Evolutionary conservation across 2,329 filamentous ascomycete genomes (phyloP), one percentile per base, ranked within the genome.

Genomic region (Penicillium capsulatum): DNA sequence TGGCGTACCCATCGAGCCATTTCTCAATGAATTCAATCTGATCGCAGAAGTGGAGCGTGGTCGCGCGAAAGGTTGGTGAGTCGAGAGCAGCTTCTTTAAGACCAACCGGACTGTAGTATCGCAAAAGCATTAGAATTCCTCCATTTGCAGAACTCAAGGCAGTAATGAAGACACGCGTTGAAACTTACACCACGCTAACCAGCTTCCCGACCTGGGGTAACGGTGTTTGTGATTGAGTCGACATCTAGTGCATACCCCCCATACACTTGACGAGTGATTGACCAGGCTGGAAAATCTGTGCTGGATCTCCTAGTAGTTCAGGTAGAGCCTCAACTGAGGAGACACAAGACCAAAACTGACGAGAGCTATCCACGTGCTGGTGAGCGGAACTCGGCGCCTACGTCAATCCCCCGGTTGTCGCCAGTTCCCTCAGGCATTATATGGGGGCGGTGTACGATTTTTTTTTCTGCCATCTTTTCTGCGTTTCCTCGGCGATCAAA

Each of bases 41-140:
- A 51, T 97, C 92, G 48, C 81, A 77, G 61, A 95, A 95, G 69
- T 96, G 88, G 32, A 84, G 71, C 29, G 87, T 80, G 15, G 86
- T 86, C 32, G 90, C 87, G 50, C 92, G 87, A 65, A 97, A 97
- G 24, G 90, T 94, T 17, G 92, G 92, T 27, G 90, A 96, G 68
- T 98, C 92, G 70, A 97, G 84, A 14, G 89, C 86, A 35, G 92
- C 92, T 76, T 98, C 92, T 69, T 91, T 92, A 54, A 97, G 77
- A 45, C 83, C 82, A 24, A 97, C 90, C 31, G 92, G 88, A 41
- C 79, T 81, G 51, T 1, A 31, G 3, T 5, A n/a, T 22, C 20
- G 36, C 41, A 39, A 8, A 14, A 30, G 9, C 4, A 29, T 59
- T 36, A 58, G 49, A 13, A 35, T 39, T 16, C 30, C 13, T 27